These are phyloP conservation scores for Aechmea fasciata DNA, from an alignment of 176 grass and related monocot species.

Conservation along the genomic window DNA sequence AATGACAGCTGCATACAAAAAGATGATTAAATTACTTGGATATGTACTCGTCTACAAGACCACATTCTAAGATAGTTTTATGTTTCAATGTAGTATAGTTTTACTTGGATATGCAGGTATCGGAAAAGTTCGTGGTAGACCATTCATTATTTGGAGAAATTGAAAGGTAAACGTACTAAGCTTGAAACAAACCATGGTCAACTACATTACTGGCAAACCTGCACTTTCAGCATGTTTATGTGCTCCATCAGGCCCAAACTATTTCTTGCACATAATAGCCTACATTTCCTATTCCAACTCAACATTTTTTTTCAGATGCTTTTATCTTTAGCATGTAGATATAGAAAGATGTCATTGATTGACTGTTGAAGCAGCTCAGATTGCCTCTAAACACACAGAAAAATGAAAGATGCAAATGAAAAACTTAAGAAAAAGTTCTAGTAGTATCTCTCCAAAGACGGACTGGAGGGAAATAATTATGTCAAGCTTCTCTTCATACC, in stretches of 20 bases:
- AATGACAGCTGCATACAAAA: neutral
- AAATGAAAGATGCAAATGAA: neutral
- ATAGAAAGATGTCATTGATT: too few species aligned
- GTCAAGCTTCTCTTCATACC: slow-evolving; percentile 29
- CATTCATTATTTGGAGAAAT: neutral
- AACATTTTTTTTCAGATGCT: too few species aligned
- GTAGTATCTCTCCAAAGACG: neutral
- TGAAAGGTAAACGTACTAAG: neutral
- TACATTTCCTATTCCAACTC: neutral
- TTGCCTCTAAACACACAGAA: neutral
- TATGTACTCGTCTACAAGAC: neutral
- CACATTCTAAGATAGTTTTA: neutral
- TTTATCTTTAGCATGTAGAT: too few species aligned
- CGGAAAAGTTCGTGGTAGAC: neutral
- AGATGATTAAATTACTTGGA: neutral
- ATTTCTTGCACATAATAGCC: neutral
- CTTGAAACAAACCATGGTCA: neutral
- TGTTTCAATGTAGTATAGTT: neutral
- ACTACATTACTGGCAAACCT: neutral
- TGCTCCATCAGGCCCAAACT: neutral
- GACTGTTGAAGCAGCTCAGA: neutral
- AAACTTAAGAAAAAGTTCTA: neutral
- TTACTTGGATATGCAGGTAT: neutral
- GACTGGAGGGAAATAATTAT: neutral
- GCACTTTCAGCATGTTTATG: neutral